A percentile compares a stretch with the other conserved stretches of the same genome.
Conservation (phyloP, 306 rosid genomes). For the Pachyrhizus erosus region DNA sequence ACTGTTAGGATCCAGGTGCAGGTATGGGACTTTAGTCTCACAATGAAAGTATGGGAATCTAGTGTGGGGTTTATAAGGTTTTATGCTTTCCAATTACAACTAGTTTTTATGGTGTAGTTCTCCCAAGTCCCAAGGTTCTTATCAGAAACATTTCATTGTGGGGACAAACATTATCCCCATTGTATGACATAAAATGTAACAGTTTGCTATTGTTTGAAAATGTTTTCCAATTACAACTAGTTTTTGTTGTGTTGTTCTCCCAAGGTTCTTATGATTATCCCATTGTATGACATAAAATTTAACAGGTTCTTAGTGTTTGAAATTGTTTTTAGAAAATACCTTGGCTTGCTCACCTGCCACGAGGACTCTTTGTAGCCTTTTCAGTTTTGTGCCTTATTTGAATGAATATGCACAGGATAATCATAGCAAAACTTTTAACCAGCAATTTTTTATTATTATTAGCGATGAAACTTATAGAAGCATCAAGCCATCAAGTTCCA, state of each 20-base stretch:
- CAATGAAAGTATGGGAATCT: not conserved
- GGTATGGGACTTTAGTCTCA: not conserved
- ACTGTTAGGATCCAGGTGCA: not conserved
- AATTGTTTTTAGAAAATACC: not conserved
- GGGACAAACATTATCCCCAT: constrained; percentile 21
- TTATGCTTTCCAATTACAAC: not conserved
- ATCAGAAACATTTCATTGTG: not conserved
- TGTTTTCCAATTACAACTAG: not conserved
- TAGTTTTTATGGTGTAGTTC: not conserved
- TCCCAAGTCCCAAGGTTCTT: not conserved
- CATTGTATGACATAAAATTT: constrained; percentile 21
- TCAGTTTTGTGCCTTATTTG: not conserved
- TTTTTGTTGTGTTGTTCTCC: no score
- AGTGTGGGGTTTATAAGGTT: not conserved
- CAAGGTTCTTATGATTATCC: not conserved
- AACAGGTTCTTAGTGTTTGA: not conserved
- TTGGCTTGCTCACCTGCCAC: constrained; percentile 3
- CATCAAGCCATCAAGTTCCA: constrained; percentile 31
- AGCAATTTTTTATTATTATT: constrained; percentile 16
- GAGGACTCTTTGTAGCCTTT: not conserved
- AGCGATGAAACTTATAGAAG: not conserved
- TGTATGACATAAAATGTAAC: constrained; percentile 19
- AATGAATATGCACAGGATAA: not conserved
- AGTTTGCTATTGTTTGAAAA: not conserved
- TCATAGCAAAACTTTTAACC: not conserved